phyloP scores from a whole-genome alignment of 441 rosid species.

The Populus tomentosa region DNA sequence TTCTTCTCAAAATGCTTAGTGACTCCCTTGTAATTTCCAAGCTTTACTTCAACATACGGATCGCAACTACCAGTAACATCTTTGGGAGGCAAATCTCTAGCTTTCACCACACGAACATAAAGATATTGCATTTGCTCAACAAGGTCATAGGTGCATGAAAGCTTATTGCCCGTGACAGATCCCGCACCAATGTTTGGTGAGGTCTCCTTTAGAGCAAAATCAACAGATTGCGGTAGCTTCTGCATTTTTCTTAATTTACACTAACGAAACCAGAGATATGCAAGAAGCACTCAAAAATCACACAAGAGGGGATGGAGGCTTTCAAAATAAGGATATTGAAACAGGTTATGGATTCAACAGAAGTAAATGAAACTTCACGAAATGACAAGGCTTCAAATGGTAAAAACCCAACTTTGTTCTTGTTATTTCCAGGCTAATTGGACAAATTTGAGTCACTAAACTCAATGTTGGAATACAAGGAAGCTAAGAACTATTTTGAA shows the following conservation, averaged over 20 bases:
- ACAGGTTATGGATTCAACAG: not conserved
- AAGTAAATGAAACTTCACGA: not conserved
- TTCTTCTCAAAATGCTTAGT: conserved; percentile 93
- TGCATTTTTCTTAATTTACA: conserved; percentile 48
- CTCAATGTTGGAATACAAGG: not conserved
- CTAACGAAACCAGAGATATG: conserved; percentile 4
- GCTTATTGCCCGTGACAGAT: conserved; percentile 55
- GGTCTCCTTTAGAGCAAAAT: conserved; percentile 86
- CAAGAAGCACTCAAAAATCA: conserved; percentile 4
- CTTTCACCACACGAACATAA: conserved; percentile 76
- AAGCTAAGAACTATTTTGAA: not conserved
- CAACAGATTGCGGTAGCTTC: conserved; percentile 67
- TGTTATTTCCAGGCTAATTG: not conserved
- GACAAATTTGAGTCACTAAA: not conserved
- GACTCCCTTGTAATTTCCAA: conserved; percentile 83
- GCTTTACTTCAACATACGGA: conserved; percentile 85
- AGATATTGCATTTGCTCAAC: conserved; percentile 86
- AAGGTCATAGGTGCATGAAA: conserved; percentile 67
- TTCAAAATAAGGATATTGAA: not conserved
- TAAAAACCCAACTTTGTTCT: not conserved
- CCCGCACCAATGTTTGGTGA: conserved; percentile 86
- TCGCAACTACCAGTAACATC: conserved; percentile 79
- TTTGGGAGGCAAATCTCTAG: conserved; percentile 69
- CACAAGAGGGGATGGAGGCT: not conserved
- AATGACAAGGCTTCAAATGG: not conserved